Base-by-base conservation (phyloP, 2,329 filamentous ascomycete species). In the Paraphoma chrysanthemicola region DNA sequence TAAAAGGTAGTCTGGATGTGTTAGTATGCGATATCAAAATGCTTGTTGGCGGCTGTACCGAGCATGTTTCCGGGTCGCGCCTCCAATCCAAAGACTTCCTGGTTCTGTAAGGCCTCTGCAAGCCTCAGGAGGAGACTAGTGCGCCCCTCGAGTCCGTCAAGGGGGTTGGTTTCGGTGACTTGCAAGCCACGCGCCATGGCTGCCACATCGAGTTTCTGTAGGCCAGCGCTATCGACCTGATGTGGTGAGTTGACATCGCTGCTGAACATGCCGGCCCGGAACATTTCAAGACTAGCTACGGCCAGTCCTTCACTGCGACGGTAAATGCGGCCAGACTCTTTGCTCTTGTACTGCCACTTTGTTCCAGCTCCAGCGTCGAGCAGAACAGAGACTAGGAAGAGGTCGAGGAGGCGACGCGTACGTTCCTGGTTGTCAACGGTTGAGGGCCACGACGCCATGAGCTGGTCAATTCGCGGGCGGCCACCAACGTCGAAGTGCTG, bases 41-140 rank as follows among this genome's bases (percentile, higher is more conserved):
- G 30, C 17, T 10, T n/a, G 57, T 66, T 58, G 69, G 68, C 51
- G 8, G 45, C 58, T 53, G 39, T 83, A 95, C 92, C 92, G 60
- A 98, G 87, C 88, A 99, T 93, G 75, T 97, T 96, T 66, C 95
- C 95, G 10, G 95, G 95, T 55, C 95, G 85, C 49, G 89, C 91
- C 71, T 93, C 88, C 1, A 85, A 83, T 23, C 94, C 94, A 76
- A 97, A 99, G 67, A 92, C 90, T 48, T 95, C 90, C 56, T 87
- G 83, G 72, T 94, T 93, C 60, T 89, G 85, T 52, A 99, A 80
- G 5, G 94, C 93, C 60, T 88, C 84, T 11, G 88, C 87, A 1
- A 99, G 83, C 48, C 90, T 85, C 41, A 91, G 83, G 41, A 99
- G 81, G 44, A 99, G 84, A 16, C 89, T 88, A 4, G 93, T 89